phyloP scores from a whole-genome alignment of 2,329 filamentous ascomycete genomes.

The Scortechinia acanthostroma region DNA sequence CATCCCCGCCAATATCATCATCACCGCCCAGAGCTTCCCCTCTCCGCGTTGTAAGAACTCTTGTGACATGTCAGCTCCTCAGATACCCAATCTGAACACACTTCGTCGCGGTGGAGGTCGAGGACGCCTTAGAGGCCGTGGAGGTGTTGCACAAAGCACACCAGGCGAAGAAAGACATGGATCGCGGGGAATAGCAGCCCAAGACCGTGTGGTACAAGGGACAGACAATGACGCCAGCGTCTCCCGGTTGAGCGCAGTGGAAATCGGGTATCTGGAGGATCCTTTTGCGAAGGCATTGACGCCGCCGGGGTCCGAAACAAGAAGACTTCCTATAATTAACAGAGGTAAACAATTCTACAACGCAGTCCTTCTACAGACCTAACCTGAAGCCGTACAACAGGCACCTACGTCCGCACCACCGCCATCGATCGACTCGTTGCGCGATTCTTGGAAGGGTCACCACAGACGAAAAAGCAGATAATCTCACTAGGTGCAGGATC shows the following conservation, averaged over 20 bases:
- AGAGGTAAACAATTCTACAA: constrained; percentile 35
- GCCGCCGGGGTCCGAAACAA: constrained; percentile 22
- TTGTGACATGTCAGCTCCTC: neutral
- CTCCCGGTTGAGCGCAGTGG: constrained; percentile 57
- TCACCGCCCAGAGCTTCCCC: neutral
- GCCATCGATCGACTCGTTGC: constrained; percentile 55
- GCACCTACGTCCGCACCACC: constrained; percentile 58
- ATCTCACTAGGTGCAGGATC: constrained; percentile 63
- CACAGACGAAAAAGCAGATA: constrained; percentile 38
- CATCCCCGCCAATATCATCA: neutral
- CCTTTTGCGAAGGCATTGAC: constrained; percentile 42
- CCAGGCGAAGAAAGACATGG: too few species aligned
- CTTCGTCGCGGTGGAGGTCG: neutral
- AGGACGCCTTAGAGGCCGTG: neutral
- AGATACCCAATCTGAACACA: constrained; percentile 1
- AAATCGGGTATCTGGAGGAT: constrained; percentile 56
- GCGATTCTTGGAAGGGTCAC: constrained; percentile 35
- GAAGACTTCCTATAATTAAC: constrained; percentile 59
- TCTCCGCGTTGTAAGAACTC: neutral
- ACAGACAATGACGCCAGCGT: constrained; percentile 62
- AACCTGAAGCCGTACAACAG: constrained; percentile 19
- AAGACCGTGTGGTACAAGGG: constrained; percentile 52
- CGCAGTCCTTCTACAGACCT: neutral
- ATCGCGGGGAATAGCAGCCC: constrained; percentile 12
- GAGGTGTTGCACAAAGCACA: too few species aligned